Evolutionary conservation across 2,329 filamentous ascomycete genomes (phyloP), one percentile per base, ranked within the genome.

Genomic region (Aspergillus tanneri): DNA sequence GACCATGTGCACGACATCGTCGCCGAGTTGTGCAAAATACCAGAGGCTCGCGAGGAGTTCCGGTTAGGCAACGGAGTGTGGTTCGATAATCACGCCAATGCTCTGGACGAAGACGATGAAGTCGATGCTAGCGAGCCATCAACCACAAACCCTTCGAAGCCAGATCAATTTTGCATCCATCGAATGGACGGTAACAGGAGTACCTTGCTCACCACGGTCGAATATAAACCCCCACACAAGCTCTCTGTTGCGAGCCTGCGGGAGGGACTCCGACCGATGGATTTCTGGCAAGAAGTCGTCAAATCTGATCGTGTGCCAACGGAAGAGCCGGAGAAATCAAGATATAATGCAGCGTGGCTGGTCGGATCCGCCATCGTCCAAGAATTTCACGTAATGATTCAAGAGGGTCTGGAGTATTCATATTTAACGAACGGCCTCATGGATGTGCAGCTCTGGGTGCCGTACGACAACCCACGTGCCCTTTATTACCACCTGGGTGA

Each of bases 401-500:
- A 61, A 43, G 55, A 63, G 44, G 59, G 62, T 2, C 53, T 63
- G 10, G 56, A 58, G 40, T 61, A 60, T 40, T 63, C 60, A 9
- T 61, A 57, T 50, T 16, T 67, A 30, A 58, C 59, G 1, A 62
- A 52, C 38, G 58, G 61, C 2, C 16, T 62, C 5, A 50, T 50
- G 3, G 24, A 49, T 8, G 54, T 66, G 3, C 52, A 55, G 12
- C 53, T 61, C 7, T 27, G 43, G 3, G 48, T 65, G 11, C 55
- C 49, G 5, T 49, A 57, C 7, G 38, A 63, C 34, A 50, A 63
- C 7, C 58, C 61, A 6, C 50, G 18, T 11, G 61, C 49, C 5
- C 56, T 66, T 2, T 61, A 62, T 48, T 65, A 66, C 49, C 56
- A 58, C 50, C 49, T 62, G 10, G 58, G 53, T 46, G 56, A 66